Base-by-base conservation (phyloP, 208 protist genomes). In the Wallacemonas sp. region DNA sequence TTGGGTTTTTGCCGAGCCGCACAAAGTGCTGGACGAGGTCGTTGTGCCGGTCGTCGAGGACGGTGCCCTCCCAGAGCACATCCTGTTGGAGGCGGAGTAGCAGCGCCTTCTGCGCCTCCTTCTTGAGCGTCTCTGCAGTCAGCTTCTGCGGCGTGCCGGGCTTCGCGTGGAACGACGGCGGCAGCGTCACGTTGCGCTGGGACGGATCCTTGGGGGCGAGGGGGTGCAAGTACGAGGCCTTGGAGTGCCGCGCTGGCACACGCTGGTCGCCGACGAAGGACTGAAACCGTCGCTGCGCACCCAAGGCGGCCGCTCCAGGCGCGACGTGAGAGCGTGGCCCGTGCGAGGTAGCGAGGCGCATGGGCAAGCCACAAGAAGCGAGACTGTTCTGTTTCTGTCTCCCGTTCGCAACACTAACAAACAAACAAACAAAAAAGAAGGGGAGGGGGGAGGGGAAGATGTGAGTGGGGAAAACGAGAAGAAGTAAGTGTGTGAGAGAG, bases 11-110 rank as follows among this genome's bases (percentile, higher is more conserved):
- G 39, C 72, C 71, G 7, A 96, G 82, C 63, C 81, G 85, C 4
- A 79, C 49, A 80, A 96, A 93, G 57, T 94, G 91, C 69, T 94
- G 77, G 1, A 94, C 81, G 4, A 96, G 72, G 1, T 76, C 26
- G 68, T 96, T 81, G 57, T 79, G 64, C n/a, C 76, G 54, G 59
- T 89, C 75, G 65, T 87, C 73, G 33, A 96, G 81, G 3, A 96
- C 86, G 2, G 84, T 92, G 32, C 87, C 87, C 49, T 92, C 86
- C 88, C 91, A 96, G 26, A 96, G 82, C 3, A 96, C 78, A 38
- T 94, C 84, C 57, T 93, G 79, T 65, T 94, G 87, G 72, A 94
- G 57, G 33, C 91, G 83, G 1, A 79, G 66, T 2, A 93, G 70
- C 10, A 94, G 77, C 1, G 86, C 86, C 38, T 74, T 78, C 62